Conservation (phyloP, 2,329 filamentous ascomycete species). For the Sclerotinia nivalis region DNA sequence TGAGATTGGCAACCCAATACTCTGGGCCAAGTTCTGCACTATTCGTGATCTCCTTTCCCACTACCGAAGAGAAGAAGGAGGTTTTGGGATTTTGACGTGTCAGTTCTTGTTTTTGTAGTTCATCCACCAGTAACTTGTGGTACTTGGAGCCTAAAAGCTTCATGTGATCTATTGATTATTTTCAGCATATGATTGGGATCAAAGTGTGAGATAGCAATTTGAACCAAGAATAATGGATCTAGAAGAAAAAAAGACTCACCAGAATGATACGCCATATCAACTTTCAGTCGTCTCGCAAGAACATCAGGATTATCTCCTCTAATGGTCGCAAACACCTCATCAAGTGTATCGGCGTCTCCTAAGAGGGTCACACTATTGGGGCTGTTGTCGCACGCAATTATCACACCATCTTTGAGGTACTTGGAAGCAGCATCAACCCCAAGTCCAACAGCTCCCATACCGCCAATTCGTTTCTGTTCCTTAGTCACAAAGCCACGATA, state of each 20-base stretch:
- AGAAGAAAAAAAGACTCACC: not conserved
- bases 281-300: constrained; percentile 32
- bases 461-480: constrained; percentile 39
- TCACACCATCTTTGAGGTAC: constrained; percentile 29
- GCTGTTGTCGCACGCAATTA: constrained; percentile 41
- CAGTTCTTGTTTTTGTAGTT: too few relatives aligned
- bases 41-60: constrained; percentile 10
- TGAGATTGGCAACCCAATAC: constrained; percentile 46
- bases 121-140: too few relatives aligned
- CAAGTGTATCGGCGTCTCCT: constrained; percentile 29
- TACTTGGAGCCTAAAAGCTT: too few relatives aligned
- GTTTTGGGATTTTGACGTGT: not conserved
- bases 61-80: constrained; percentile 14
- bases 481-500: constrained; percentile 31
- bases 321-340: constrained; percentile 25
- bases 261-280: constrained; percentile 39
- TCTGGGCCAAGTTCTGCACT: constrained; percentile 16
- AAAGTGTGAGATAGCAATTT: too few relatives aligned
- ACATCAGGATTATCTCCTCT: constrained; percentile 31
- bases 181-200: not conserved
- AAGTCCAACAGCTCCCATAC: constrained; percentile 52
- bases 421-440: constrained; percentile 31
- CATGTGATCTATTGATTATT: not conserved
- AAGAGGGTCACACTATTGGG: constrained; percentile 34
- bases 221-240: too few relatives aligned